Evolutionary conservation across 164 flowering plant species (phyloP).

Genomic region (Protea cynaroides): DNA sequence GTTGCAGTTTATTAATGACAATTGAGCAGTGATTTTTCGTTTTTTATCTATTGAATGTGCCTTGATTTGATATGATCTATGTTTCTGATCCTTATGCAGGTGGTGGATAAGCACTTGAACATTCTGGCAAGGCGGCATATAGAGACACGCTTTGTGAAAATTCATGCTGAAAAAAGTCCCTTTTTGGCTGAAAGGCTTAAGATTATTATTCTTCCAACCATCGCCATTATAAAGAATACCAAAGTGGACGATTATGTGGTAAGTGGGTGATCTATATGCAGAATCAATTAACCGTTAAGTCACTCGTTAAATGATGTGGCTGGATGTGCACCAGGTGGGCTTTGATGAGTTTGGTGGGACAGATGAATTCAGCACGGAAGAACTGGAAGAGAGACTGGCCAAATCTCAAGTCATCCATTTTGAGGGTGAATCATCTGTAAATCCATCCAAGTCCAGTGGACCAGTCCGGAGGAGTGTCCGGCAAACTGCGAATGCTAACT

Average conservation of each 20-base stretch:
- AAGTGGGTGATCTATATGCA: conserved; percentile 13
- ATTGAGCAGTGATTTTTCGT: background rate
- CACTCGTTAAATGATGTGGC: background rate
- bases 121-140: conserved; percentile 77
- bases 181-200: conserved; percentile 86
- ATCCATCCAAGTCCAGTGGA: conserved; percentile 30
- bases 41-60: background rate
- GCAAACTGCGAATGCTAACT: conserved; percentile 47
- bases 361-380: conserved; percentile 87
- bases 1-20: background rate
- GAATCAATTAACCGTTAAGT: background rate
- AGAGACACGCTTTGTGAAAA: conserved; percentile 92
- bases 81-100: conserved; percentile 43
- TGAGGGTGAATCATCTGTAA: conserved; percentile 71
- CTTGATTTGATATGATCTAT: background rate
- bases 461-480: conserved; percentile 57
- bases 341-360: conserved; percentile 89
- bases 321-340: conserved; percentile 53
- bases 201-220: conserved; percentile 85
- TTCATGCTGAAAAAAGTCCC: conserved; percentile 92
- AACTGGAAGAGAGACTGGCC: conserved; percentile 84
- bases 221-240: conserved; percentile 87
- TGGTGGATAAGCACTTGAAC: conserved; percentile 84
- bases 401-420: conserved; percentile 72
- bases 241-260: conserved; percentile 99